A percentile compares a stretch with the other conserved stretches of the same genome.
phyloP scores from a whole-genome alignment of 2,329 filamentous ascomycete species.

The Fusarium virguliforme region DNA sequence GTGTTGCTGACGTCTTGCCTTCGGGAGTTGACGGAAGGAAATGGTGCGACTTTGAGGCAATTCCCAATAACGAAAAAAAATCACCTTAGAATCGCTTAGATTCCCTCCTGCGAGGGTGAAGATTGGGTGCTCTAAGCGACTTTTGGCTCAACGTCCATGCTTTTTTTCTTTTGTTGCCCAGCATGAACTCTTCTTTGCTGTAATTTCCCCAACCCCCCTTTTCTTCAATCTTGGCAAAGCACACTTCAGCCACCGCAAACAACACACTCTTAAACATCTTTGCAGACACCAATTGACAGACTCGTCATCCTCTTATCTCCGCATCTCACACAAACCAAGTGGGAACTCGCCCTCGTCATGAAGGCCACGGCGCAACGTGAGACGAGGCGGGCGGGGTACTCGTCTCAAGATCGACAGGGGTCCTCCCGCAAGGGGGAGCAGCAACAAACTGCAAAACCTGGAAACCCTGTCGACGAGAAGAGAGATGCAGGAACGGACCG shows the following conservation, averaged over 20 bases:
- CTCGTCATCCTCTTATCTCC: constrained; percentile 10
- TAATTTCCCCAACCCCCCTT: constrained; percentile 32
- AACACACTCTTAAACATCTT: not conserved
- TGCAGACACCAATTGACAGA: constrained; percentile 10
- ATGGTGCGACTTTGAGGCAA: constrained; percentile 20
- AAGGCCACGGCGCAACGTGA: constrained; percentile 42
- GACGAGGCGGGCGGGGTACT: constrained; percentile 39
- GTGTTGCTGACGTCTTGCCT: constrained; percentile 17
- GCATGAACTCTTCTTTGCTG: not conserved
- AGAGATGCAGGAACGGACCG: constrained; percentile 4
- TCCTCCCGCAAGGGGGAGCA: constrained; percentile 17
- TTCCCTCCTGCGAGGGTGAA: not conserved
- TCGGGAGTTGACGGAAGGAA: constrained; percentile 24
- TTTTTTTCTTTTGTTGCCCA: not conserved
- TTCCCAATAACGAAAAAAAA: constrained; percentile 15
- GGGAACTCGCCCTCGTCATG: constrained; percentile 16
- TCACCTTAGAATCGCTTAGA: constrained; percentile 24
- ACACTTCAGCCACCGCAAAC: not conserved
- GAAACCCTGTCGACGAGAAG: constrained; percentile 30
- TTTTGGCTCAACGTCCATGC: constrained; percentile 7
- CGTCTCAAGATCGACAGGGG: constrained; percentile 39
- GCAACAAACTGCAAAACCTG: constrained; percentile 19
- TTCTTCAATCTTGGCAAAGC: constrained; percentile 7
- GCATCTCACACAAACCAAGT: constrained; percentile 25
- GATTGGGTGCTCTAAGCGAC: constrained; percentile 15